These are phyloP conservation scores for Serendipita sp. DNA, from an alignment of 768 basidiomycete genomes.

Conservation along the genomic window DNA sequence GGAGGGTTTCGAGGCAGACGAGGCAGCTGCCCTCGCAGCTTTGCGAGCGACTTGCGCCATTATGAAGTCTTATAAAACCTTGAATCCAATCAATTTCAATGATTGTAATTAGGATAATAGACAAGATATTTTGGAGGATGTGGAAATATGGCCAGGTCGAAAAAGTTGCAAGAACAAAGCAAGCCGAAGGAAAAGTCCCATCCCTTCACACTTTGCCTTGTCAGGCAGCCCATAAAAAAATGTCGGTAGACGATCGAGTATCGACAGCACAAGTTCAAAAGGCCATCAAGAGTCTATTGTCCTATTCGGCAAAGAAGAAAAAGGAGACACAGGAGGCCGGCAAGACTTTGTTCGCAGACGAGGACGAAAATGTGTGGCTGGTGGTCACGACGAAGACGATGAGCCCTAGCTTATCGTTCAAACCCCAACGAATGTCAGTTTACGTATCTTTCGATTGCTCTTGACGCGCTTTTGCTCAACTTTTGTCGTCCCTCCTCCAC, in stretches of 20 bases:
- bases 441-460: neutral
- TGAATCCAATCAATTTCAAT: too few relatives aligned
- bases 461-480: slow-evolving; percentile 11
- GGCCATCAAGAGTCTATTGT: slow-evolving; percentile 65
- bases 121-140: too few relatives aligned
- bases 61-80: neutral
- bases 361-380: slow-evolving; percentile 81
- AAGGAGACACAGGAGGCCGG: slow-evolving; percentile 46
- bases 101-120: too few relatives aligned
- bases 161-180: neutral
- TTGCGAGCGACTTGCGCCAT: slow-evolving; percentile 2
- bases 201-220: neutral
- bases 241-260: slow-evolving; percentile 47
- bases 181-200: neutral
- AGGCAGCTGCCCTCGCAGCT: neutral
- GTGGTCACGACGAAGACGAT: slow-evolving; percentile 77
- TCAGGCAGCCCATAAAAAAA: neutral
- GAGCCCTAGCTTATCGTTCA: slow-evolving; percentile 55
- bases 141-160: neutral
- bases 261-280: slow-evolving; percentile 55
- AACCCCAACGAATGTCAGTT: slow-evolving; percentile 72
- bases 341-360: slow-evolving; percentile 52
- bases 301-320: slow-evolving; percentile 49
- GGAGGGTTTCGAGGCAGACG: neutral
- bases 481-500: neutral